These are phyloP conservation scores for Luffa acutangula DNA, from an alignment of 306 rosid genomes.

Conservation along the genomic window DNA sequence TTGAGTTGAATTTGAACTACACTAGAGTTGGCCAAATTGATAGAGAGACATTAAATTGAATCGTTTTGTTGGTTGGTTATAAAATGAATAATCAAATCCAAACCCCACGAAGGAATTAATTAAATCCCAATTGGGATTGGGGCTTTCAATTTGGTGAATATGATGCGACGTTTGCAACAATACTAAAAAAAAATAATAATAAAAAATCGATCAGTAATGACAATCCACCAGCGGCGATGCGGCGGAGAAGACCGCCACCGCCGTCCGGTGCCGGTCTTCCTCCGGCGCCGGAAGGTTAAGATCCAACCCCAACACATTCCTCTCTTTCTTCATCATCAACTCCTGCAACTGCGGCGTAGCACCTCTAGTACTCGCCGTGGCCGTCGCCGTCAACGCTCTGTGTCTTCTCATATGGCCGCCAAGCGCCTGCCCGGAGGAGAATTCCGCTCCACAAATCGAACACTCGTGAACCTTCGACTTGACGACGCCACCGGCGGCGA, in stretches of 20 bases:
- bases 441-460: constrained; percentile 65
- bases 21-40: neutral
- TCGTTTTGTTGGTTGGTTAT: neutral
- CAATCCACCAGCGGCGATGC: constrained; percentile 65
- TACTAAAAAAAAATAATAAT: neutral
- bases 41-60: neutral
- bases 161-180: neutral
- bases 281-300: constrained; percentile 83
- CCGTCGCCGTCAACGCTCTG: constrained; percentile 27
- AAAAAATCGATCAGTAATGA: constrained; percentile 34
- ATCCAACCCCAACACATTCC: constrained; percentile 44
- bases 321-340: constrained; percentile 21
- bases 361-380: neutral
- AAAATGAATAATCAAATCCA: neutral
- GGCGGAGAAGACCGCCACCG: constrained; percentile 54
- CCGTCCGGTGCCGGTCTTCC: constrained; percentile 37
- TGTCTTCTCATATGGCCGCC: constrained; percentile 98
- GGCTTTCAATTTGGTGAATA: neutral
- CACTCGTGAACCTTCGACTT: constrained; percentile 64
- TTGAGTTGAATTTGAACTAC: neutral
- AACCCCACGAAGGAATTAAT: constrained; percentile 2
- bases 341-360: neutral
- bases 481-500: neutral
- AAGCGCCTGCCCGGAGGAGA: constrained; percentile 84
- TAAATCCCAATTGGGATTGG: neutral